Evolutionary conservation across 352 stramenopile genomes (phyloP).

Genomic region (Pythium apleroticum): DNA sequence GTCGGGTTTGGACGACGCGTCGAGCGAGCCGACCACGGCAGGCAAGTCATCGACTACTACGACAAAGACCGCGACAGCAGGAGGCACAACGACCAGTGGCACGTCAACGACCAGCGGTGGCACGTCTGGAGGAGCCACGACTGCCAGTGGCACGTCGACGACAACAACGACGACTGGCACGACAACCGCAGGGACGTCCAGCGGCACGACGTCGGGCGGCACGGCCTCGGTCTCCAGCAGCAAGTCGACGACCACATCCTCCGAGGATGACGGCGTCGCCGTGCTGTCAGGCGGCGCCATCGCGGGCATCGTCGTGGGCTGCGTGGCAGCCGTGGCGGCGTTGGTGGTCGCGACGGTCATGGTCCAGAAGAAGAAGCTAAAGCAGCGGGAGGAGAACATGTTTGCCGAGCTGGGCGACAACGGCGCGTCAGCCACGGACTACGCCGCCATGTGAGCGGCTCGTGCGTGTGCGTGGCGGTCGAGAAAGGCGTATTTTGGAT

Average conservation of each 20-base stretch:
- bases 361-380: slow-evolving; percentile 32
- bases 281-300: slow-evolving; percentile 23
- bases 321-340: slow-evolving; percentile 21
- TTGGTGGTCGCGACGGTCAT: slow-evolving; percentile 24
- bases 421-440: slow-evolving; percentile 38
- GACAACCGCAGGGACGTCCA: not conserved
- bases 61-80: not conserved
- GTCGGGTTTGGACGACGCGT: not conserved
- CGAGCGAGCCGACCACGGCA: not conserved
- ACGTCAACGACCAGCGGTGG: not conserved
- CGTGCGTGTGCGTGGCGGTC: too few relatives aligned
- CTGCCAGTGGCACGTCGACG: not conserved
- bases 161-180: not conserved
- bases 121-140: not conserved
- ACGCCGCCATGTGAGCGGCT: slow-evolving; percentile 59
- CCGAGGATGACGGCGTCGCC: slow-evolving; percentile 3
- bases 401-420: slow-evolving; percentile 48
- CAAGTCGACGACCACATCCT: slow-evolving; percentile 14
- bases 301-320: slow-evolving; percentile 33
- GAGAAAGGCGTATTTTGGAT: too few relatives aligned
- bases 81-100: not conserved
- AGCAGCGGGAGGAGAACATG: slow-evolving; percentile 36
- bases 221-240: slow-evolving; percentile 22
- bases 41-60: not conserved
- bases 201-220: not conserved